These are phyloP conservation scores for Capronia coronata DNA, from an alignment of 2,329 filamentous ascomycete genomes.

Conservation along the genomic window DNA sequence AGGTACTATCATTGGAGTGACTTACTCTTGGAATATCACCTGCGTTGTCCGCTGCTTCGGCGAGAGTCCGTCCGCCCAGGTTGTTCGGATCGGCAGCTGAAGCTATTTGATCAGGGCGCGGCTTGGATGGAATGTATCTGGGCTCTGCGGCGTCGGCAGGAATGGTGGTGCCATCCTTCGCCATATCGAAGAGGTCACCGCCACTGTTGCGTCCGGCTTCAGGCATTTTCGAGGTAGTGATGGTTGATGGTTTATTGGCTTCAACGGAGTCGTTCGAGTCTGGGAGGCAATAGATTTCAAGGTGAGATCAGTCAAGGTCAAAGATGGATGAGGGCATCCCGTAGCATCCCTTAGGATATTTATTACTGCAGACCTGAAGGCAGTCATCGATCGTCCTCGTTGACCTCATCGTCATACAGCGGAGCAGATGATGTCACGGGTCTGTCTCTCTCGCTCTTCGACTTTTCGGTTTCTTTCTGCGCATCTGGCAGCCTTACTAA, in stretches of 20 bases:
- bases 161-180: conserved; percentile 33
- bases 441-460: background rate
- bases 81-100: conserved; percentile 35
- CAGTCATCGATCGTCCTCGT: background rate
- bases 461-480: background rate
- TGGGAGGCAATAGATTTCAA: background rate
- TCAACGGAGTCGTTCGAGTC: no score
- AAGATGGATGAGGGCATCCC: background rate
- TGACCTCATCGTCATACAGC: conserved; percentile 11
- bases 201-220: conserved; percentile 31
- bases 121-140: conserved; percentile 44
- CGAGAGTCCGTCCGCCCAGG: conserved; percentile 33
- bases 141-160: conserved; percentile 44
- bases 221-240: background rate
- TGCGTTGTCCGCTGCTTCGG: conserved; percentile 44
- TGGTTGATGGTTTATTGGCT: background rate
- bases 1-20: background rate
- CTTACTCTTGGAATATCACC: conserved; percentile 41
- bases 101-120: conserved; percentile 42
- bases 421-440: conserved; percentile 18
- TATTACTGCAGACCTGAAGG: background rate
- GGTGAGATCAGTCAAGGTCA: background rate
- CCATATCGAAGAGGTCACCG: conserved; percentile 38
- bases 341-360: no score
- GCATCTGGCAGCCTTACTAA: no score